Conservation (phyloP, 352 stramenopile genomes). For the Phytopythium cucurbitacearum region DNA sequence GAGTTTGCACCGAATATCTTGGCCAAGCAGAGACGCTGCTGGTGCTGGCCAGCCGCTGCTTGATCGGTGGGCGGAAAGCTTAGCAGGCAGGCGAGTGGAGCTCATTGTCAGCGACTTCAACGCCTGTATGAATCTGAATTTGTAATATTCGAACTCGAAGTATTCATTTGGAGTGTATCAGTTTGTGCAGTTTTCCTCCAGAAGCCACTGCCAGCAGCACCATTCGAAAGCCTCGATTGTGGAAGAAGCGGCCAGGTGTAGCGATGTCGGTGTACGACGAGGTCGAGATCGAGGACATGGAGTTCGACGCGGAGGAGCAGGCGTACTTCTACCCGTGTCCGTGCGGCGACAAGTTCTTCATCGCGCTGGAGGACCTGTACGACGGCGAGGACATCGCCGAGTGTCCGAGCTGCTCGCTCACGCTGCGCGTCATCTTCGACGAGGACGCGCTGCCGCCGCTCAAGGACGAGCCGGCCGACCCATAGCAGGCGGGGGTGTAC, state of each 20-base stretch:
- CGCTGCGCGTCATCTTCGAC: constrained; percentile 95
- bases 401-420: constrained; percentile 95
- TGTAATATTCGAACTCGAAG: too few species aligned
- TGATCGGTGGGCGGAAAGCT: too few species aligned
- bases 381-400: constrained; percentile 97
- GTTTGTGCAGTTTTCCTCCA: too few species aligned
- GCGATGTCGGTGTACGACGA: constrained; percentile 96
- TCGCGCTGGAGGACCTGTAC: constrained; percentile 80
- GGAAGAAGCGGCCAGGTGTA: neutral
- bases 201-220: neutral
- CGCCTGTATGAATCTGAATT: too few species aligned
- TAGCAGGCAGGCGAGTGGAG: too few species aligned
- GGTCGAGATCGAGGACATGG: constrained; percentile 98
- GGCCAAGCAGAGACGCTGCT: too few species aligned
- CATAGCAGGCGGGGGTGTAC: constrained; percentile 3
- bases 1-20: neutral
- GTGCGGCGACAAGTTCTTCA: constrained; percentile 94
- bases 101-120: too few species aligned
- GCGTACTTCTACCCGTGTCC: constrained; percentile 98
- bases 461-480: constrained; percentile 47
- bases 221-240: constrained; percentile 2
- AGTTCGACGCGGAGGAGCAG: constrained; percentile 91
- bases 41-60: too few species aligned
- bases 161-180: too few species aligned
- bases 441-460: constrained; percentile 77